Conservation (phyloP, 2,329 filamentous ascomycete genomes). For the Pseudocercospora musae region DNA sequence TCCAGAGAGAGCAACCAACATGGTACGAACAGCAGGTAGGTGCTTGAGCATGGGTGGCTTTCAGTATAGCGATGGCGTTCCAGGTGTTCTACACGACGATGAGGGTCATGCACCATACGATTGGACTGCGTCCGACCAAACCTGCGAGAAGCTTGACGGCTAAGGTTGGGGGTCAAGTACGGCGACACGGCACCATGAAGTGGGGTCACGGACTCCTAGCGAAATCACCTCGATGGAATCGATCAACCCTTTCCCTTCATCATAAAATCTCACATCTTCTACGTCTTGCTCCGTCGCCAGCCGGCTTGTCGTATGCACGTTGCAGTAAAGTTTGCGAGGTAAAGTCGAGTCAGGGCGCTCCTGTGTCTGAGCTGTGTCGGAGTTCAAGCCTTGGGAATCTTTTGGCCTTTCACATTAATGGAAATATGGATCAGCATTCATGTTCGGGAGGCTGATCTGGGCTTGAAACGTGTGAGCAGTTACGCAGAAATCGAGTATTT, state of each 20-base stretch:
- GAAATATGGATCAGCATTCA: not conserved
- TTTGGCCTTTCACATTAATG: not conserved
- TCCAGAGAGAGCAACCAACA: conserved; percentile 74
- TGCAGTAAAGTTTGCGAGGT: not conserved
- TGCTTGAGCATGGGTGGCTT: conserved; percentile 10
- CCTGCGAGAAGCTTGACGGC: not conserved
- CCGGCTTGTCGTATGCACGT: not conserved
- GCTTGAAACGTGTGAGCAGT: not conserved
- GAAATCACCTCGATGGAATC: not conserved
- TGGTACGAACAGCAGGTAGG: conserved; percentile 46
- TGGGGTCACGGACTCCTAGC: not conserved
- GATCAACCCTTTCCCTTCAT: not conserved
- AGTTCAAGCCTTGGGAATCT: not conserved
- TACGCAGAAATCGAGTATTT: not conserved
- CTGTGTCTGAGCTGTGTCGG: not conserved
- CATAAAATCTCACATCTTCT: not conserved
- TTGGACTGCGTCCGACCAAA: not conserved
- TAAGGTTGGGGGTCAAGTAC: not conserved
- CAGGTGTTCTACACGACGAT: not conserved
- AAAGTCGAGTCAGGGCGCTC: not conserved
- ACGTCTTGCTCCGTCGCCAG: not conserved
- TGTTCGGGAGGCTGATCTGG: not conserved
- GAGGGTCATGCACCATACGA: not conserved
- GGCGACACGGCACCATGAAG: not conserved
- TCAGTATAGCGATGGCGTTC: not conserved